Base-by-base conservation (phyloP, 345 rosid species). In the Boechera stricta region DNA sequence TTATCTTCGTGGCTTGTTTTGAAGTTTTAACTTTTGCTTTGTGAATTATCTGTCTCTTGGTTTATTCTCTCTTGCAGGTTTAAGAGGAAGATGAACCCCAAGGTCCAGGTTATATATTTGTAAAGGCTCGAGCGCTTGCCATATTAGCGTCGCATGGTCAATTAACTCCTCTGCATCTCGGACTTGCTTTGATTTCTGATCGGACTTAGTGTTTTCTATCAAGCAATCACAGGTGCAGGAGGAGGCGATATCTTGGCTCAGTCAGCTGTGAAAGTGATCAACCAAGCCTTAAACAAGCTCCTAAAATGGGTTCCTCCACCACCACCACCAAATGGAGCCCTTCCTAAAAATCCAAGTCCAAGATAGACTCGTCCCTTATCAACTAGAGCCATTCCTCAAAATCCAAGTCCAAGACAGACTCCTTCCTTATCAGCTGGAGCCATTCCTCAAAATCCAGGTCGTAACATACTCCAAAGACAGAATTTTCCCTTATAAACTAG, bases 91-190 rank as follows among this genome's bases (percentile, higher is more conserved):
- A 21, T 21, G 24, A 21, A 21, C 54, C 0, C 10, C 26, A 49
- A 16, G 4, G 26, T 49, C 54, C 10, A 49, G 10, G 0, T 3
- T 21, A 21, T 49, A 16, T 49, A 49, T 26, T 49, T 16, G 4
- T 10, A 16, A 6, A 3, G 1, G 24, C 21, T 48, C 53, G 1
- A 16, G 0, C 10, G 9, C 24, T 6, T 48, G 53, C 53, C 26
- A 0, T 16, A 3, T 6, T 1, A 48, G 3, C 10, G 24, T 48
- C 10, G 5, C 98, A 93, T 57, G 91, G 90, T 2, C 96, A 93
- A 64, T 67, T 93, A 63, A 91, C 98, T 42, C 92, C 98, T 13
- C 81, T 93, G 12, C 98, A 93, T 56, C 85, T 91, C 42, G 96
- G 94, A 0, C 84, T 64, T 2, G 80, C 91, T 21, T 54, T 93